Evolutionary conservation across 257 asterid species (phyloP).

Genomic region (Rauvolfia tetraphylla): DNA sequence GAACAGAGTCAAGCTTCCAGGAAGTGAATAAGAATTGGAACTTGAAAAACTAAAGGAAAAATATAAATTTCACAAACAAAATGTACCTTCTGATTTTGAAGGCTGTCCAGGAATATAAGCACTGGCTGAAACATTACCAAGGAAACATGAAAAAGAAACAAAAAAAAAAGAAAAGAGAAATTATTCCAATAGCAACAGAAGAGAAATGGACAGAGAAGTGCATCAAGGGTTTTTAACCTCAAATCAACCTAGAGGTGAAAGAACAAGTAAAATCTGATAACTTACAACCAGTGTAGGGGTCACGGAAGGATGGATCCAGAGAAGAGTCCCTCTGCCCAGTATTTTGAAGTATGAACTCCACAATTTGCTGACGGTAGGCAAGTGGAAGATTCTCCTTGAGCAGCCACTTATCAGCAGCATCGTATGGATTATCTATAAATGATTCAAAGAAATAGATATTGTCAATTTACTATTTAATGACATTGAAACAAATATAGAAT

Average conservation of each 20-base stretch:
- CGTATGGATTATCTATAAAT: constrained; percentile 82
- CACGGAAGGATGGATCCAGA: constrained; percentile 73
- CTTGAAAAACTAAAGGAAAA: constrained; percentile 6
- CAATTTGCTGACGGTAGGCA: constrained; percentile 89
- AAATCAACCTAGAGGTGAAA: constrained; percentile 11
- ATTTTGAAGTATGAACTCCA: constrained; percentile 84
- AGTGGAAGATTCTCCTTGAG: constrained; percentile 84
- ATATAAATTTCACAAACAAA: constrained; percentile 19
- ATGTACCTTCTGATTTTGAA: constrained; percentile 51
- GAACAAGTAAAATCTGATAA: constrained; percentile 6
- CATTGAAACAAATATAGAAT: neutral
- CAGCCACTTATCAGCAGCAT: constrained; percentile 92
- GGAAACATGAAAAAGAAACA: constrained; percentile 13
- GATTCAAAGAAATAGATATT: constrained; percentile 10
- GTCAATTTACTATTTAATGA: neutral
- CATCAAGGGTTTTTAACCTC: constrained; percentile 13
- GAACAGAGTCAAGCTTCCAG: constrained; percentile 7
- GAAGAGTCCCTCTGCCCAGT: constrained; percentile 72
- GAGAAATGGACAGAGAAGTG: neutral
- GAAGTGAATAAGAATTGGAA: neutral
- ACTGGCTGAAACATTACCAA: constrained; percentile 65
- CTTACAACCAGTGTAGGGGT: constrained; percentile 97
- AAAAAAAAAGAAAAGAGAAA: neutral
- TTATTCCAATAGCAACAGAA: constrained; percentile 9
- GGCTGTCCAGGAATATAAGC: constrained; percentile 92